phyloP scores from a whole-genome alignment of 2,329 filamentous ascomycete genomes.

The Juglanconis juglandina region DNA sequence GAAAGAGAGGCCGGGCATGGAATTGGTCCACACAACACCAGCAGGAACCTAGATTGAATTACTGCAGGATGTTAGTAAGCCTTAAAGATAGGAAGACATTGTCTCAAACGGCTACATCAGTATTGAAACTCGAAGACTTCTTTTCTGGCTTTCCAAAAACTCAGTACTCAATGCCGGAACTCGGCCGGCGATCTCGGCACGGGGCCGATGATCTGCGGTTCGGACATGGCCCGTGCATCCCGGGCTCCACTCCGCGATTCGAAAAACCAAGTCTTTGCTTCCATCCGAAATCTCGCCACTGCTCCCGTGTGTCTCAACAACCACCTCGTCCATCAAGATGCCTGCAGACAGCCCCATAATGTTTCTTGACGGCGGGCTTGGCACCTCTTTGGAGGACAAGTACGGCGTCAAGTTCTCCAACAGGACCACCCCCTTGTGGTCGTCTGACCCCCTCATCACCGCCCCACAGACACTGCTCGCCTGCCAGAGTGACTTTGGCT shows the following conservation, averaged over 20 bases:
- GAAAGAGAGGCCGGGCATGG: too few relatives aligned
- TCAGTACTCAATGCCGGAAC: too few relatives aligned
- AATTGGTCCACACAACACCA: too few relatives aligned
- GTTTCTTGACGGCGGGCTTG: conserved; percentile 65
- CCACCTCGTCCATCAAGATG: not conserved
- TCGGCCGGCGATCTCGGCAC: not conserved
- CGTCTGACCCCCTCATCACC: conserved; percentile 60
- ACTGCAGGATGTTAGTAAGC: too few relatives aligned
- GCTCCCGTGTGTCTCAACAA: not conserved
- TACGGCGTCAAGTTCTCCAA: conserved; percentile 51
- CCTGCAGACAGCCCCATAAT: conserved; percentile 29
- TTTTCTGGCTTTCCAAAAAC: too few relatives aligned
- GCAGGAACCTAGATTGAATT: too few relatives aligned
- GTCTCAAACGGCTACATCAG: too few relatives aligned
- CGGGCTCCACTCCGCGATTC: not conserved
- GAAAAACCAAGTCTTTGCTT: not conserved
- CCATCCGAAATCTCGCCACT: not conserved
- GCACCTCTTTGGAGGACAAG: conserved; percentile 61
- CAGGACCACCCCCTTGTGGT: conserved; percentile 60
- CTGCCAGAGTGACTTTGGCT: conserved; percentile 55
- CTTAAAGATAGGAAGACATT: too few relatives aligned
- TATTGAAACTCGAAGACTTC: too few relatives aligned
- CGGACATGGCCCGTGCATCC: not conserved
- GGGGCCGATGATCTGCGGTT: too few relatives aligned
- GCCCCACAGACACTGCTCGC: conserved; percentile 47